Percentiles rank a stretch among this genome's conserved stretches.
These are phyloP conservation scores for Tricholoma flavovirens DNA, from an alignment of 768 basidiomycete genomes.

Conservation along the genomic window DNA sequence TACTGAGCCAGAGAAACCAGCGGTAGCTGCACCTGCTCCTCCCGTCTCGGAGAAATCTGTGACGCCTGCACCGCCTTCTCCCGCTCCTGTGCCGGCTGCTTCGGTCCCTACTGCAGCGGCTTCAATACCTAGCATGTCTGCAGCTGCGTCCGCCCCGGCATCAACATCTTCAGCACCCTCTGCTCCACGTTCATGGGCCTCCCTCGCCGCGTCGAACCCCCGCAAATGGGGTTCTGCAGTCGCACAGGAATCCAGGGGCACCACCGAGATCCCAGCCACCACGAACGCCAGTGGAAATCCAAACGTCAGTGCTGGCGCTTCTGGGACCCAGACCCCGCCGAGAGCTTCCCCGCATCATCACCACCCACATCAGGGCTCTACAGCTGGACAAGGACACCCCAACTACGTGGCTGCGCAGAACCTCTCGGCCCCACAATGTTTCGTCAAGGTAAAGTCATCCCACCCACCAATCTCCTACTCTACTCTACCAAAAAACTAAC, in stretches of 20 bases:
- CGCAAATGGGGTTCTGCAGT: conserved; percentile 85
- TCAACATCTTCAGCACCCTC: conserved; percentile 27
- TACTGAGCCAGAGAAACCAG: conserved; percentile 35
- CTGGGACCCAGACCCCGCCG: conserved; percentile 21
- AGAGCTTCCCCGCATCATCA: conserved; percentile 17
- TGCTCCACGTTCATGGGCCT: conserved; percentile 85
- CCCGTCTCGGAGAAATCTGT: conserved; percentile 21
- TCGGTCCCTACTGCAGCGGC: conserved; percentile 21
- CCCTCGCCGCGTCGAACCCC: conserved; percentile 75
- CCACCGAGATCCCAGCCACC: conserved; percentile 48
- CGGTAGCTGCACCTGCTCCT: conserved; percentile 8
- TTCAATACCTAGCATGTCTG: neutral
- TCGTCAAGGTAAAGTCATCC: conserved; percentile 70
- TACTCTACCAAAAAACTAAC: conserved; percentile 3
- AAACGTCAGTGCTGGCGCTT: conserved; percentile 33
- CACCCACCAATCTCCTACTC: neutral
- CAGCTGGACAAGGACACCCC: conserved; percentile 30
- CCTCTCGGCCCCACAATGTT: conserved; percentile 74
- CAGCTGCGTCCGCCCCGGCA: conserved; percentile 12
- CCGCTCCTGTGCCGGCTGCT: conserved; percentile 25
- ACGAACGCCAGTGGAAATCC: conserved; percentile 12
- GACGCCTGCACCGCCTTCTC: conserved; percentile 26
- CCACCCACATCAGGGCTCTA: conserved; percentile 30
- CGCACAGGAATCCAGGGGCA: conserved; percentile 70
- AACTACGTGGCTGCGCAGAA: conserved; percentile 49